Percentiles rank a stretch among this genome's conserved stretches.
phyloP scores from a whole-genome alignment of 2,329 filamentous ascomycete species.

The Pseudogymnoascus sp. region DNA sequence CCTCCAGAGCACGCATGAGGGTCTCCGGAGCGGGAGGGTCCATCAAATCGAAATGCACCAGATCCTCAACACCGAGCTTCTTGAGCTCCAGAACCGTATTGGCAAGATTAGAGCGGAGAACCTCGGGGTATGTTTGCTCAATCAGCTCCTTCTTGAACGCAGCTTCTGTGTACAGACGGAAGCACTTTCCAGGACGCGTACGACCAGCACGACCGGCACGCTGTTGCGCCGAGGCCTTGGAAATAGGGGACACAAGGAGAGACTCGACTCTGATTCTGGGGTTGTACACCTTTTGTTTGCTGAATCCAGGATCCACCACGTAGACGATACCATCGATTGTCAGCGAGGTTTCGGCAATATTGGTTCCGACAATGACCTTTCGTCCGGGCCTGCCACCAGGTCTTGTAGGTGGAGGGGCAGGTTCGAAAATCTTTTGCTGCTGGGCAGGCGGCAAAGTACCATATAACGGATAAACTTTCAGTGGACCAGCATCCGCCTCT shows the following conservation, averaged over 20 bases:
- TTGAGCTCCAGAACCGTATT: conserved; percentile 95
- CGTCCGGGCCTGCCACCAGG: conserved; percentile 79
- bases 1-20: conserved; percentile 93
- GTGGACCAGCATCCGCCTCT: conserved; percentile 83
- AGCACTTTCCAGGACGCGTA: conserved; percentile 97
- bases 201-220: conserved; percentile 97
- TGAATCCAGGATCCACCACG: conserved; percentile 97
- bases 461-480: conserved; percentile 89
- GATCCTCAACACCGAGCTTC: conserved; percentile 89
- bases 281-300: conserved; percentile 99
- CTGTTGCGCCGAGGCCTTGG: conserved; percentile 94
- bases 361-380: conserved; percentile 90
- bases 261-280: conserved; percentile 94
- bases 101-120: conserved; percentile 86
- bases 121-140: conserved; percentile 93
- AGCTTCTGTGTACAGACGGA: conserved; percentile 87
- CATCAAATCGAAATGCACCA: conserved; percentile 98
- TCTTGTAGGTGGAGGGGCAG: conserved; percentile 65
- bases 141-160: conserved; percentile 98
- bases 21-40: conserved; percentile 96
- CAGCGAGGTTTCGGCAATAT: conserved; percentile 94
- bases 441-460: conserved; percentile 85
- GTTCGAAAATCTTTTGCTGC: conserved; percentile 92
- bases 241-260: conserved; percentile 93
- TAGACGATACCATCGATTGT: conserved; percentile 99